Base-by-base conservation (phyloP, 345 rosid genomes). In the Aegle marmelos region DNA sequence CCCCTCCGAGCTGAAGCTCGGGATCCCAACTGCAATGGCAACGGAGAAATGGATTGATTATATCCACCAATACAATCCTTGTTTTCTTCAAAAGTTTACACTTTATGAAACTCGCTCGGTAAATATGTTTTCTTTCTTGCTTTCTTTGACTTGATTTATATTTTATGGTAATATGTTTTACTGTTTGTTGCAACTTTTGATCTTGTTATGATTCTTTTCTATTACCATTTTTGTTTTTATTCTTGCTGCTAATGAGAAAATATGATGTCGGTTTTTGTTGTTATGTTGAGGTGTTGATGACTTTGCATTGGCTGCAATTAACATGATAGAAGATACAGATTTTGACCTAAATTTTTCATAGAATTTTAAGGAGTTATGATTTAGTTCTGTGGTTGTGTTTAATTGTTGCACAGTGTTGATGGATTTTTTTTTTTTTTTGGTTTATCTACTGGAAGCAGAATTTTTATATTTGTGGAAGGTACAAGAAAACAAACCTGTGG, bases 51-150 rank as follows among this genome's bases (percentile, higher is more conserved):
- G 76, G 83, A 61, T 75, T 31, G 82, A 69, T 41, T 79, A 70
- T 9, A 37, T 45, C 66, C 84, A 78, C 17, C 83, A 80, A 79
- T 77, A 60, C 61, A 77, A 57, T 79, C 82, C 85, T 57, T 77
- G 81, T 19, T 88, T 83, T 70, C 86, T 96, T 81, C 94, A 92
- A 81, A 96, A 94, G 80, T 96, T 96, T 86, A 82, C 87, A 76
- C 94, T 96, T 34, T 94, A 90, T 67, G 95, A 96, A 85, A 96
- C 99, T 54, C 90, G 84, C 72, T 92, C 98, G 95, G 99, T 96
- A 76, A 37, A 24, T 36, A 45, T n/a, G 24, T 34, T 28, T 17
- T 53, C 58, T 7, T 53, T 50, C 19, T 70, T 3, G 31, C 30
- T 3, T 14, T 74, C 66, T 65, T 73, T 8, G 19, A 39, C 77